Conservation (phyloP, 169 alveolate genomes). For the Plasmodium inui region DNA sequence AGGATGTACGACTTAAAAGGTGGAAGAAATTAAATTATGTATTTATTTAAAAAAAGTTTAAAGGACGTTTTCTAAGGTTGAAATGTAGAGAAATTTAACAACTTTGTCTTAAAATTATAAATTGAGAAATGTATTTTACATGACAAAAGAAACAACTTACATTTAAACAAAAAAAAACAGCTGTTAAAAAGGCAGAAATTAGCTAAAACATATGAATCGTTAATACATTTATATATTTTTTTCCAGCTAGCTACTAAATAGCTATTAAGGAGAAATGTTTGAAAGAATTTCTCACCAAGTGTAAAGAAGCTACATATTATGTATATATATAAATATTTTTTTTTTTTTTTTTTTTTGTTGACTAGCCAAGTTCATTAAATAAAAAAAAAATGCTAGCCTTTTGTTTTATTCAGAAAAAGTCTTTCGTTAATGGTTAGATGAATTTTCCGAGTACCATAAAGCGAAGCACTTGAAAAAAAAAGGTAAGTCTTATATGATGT, state of each 20-base stretch:
- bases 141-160: not conserved
- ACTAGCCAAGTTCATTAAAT: not conserved
- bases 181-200: conserved; percentile 5
- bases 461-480: conserved; percentile 10
- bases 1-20: conserved; percentile 8
- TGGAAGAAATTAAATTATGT: not conserved
- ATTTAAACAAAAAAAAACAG: conserved; percentile 1
- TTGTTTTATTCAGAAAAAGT: conserved; percentile 2
- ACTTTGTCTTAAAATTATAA: conserved; percentile 9
- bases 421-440: conserved; percentile 1
- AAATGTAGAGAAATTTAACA: not conserved
- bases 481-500: conserved; percentile 11
- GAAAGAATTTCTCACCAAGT: not conserved
- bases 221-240: not conserved
- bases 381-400: conserved; percentile 12
- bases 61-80: not conserved
- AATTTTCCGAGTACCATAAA: not conserved
- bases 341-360: not conserved
- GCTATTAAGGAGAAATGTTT: not conserved
- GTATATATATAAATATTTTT: not conserved
- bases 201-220: not conserved
- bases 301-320: not conserved
- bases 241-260: conserved; percentile 42
- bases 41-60: conserved; percentile 20
- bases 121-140: not conserved